phyloP scores from a whole-genome alignment of 2,329 filamentous ascomycete species.

The Botrytis aclada region DNA sequence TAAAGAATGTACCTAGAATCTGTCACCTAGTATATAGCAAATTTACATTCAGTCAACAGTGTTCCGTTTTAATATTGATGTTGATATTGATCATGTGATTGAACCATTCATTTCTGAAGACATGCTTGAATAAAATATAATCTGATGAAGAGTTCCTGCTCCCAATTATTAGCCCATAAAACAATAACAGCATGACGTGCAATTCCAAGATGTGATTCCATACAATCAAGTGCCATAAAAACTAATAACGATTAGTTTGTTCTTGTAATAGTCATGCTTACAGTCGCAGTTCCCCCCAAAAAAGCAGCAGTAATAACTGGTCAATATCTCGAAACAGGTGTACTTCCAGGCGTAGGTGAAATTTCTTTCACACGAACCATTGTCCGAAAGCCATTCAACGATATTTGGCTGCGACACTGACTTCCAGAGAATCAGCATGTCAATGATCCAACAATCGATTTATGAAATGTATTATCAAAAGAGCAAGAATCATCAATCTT shows the following conservation, averaged over 20 bases:
- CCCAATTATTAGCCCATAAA: background rate
- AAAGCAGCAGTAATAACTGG: accelerated
- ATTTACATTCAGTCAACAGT: background rate
- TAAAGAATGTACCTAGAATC: background rate
- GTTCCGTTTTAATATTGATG: background rate
- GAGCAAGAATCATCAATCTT: no score
- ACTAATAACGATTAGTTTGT: background rate
- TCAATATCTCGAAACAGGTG: background rate
- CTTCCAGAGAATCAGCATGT: background rate
- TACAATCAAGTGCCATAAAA: no score
- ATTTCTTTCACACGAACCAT: background rate
- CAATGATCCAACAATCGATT: background rate
- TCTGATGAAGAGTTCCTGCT: no score
- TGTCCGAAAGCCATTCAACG: background rate
- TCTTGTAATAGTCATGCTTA: background rate
- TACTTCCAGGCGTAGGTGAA: background rate
- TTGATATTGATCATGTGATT: background rate
- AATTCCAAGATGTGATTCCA: background rate
- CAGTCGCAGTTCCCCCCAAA: background rate
- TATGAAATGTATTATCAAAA: no score
- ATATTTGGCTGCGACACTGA: background rate
- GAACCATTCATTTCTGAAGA: background rate
- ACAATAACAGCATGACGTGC: no score
- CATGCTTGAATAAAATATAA: no score
- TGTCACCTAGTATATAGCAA: background rate